phyloP scores from a whole-genome alignment of 352 stramenopile genomes.

The Phytophthora cajani region DNA sequence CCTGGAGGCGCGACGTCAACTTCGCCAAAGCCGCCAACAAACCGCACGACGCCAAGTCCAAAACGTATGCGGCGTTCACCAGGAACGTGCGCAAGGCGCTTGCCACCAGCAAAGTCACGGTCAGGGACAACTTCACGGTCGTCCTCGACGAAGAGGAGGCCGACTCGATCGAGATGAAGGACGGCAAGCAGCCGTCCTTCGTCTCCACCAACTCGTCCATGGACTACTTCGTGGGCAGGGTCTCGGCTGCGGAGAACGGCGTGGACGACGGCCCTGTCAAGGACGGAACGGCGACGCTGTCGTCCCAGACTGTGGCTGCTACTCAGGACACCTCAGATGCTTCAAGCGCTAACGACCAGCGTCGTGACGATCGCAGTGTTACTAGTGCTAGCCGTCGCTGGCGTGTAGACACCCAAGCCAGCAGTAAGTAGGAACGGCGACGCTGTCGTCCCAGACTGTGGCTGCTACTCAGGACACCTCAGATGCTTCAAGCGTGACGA shows the following conservation, averaged over 20 bases:
- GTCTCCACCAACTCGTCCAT: slow-evolving; percentile 36
- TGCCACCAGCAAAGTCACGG: slow-evolving; percentile 43
- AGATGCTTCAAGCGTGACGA: background rate
- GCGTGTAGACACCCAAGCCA: slow-evolving; percentile 10
- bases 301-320: slow-evolving; percentile 25
- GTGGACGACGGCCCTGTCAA: slow-evolving; percentile 16
- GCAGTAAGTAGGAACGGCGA: background rate
- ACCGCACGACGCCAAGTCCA: slow-evolving; percentile 59
- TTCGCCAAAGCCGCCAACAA: slow-evolving; percentile 50
- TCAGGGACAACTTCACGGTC: slow-evolving; percentile 54
- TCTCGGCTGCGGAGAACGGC: slow-evolving; percentile 30
- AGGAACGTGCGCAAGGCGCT: slow-evolving; percentile 47
- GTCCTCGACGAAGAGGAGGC: slow-evolving; percentile 30
- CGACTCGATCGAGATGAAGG: slow-evolving; percentile 37
- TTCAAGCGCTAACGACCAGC: background rate
- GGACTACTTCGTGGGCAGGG: slow-evolving; percentile 39
- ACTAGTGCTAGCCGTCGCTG: slow-evolving; percentile 10
- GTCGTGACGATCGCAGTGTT: slow-evolving; percentile 14
- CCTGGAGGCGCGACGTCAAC: slow-evolving; percentile 61
- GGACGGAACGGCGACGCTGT: background rate
- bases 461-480: slow-evolving; percentile 21
- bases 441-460: slow-evolving; percentile 22
- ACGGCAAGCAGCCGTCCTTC: slow-evolving; percentile 43
- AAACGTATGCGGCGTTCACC: slow-evolving; percentile 57
- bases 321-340: slow-evolving; percentile 21